Base-by-base conservation (phyloP, 2,329 filamentous ascomycete species). In the Beauveria caledonica region DNA sequence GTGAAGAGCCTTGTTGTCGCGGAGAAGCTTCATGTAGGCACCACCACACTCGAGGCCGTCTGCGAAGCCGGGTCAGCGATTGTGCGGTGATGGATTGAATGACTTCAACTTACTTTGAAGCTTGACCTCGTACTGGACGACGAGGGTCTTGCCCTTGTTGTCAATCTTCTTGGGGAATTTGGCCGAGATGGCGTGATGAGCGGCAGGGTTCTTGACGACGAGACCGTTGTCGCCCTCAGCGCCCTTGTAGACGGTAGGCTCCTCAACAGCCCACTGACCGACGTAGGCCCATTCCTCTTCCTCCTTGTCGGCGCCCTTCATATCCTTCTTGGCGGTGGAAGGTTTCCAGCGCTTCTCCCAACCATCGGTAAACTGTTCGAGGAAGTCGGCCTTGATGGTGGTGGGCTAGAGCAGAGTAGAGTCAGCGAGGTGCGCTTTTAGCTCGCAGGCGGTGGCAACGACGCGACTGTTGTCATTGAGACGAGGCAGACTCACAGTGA, bases 91-190 rank as follows among this genome's bases (percentile, higher is more conserved):
- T 39, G 2, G 4, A 8, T 15, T 10, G 60, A 45, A 29, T 21
- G 19, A 61, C 11, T 15, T 11, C 0, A 64, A 82, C 89, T 78
- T 83, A 95, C 90, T 91, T 80, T 99, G 94, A 66, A 97, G 89
- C 86, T 99, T 99, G 73, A 97, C 94, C 77, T 99, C 94, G 74
- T 99, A 99, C 79, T 99, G 94, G 58, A 99, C 91, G 68, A 99
- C 94, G 56, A 99, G 85, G 62, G 91, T 89, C 83, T 99, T 96
- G 79, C 84, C 92, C 86, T 93, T 97, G 85, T 95, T 94, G 78
- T 97, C 89, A 72, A 99, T 89, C 78, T 90, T 88, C 83, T 95
- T 92, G 74, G 89, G 86, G 81, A 99, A 97, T 79, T 97, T 97
- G 79, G 94, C 91, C 54, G 94, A 99, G 76, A 99, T 99, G 80